Evolutionary conservation across 1,139 yeast species (phyloP).

Genomic region (Magnusiomyces ingens): DNA sequence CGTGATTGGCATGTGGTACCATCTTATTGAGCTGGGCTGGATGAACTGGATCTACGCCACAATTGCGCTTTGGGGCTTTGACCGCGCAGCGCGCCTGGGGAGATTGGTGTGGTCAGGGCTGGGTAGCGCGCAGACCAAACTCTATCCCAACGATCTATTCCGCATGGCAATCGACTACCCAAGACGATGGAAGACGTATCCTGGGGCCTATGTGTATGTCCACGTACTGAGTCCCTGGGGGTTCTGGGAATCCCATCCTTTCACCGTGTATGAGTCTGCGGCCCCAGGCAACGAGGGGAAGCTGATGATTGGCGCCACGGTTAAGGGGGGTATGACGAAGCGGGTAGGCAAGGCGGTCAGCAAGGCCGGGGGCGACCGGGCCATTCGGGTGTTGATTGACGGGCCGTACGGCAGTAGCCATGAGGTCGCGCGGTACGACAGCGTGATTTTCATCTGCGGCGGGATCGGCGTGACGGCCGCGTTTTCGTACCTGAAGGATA

Average conservation of each 20-base stretch:
- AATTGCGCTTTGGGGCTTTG: constrained; percentile 36
- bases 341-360: constrained; percentile 20
- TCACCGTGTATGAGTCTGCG: constrained; percentile 41
- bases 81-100: constrained; percentile 32
- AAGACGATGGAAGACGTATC: constrained; percentile 38
- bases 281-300: constrained; percentile 20
- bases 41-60: constrained; percentile 38
- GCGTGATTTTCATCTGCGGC: constrained; percentile 47
- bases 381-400: constrained; percentile 40
- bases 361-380: constrained; percentile 2
- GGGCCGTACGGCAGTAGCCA: constrained; percentile 52
- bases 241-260: constrained; percentile 62
- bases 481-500: constrained; percentile 25
- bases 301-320: constrained; percentile 32
- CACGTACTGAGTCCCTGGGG: constrained; percentile 47
- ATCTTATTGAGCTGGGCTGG: constrained; percentile 35
- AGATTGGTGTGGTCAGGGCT: constrained; percentile 38
- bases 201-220: constrained; percentile 55
- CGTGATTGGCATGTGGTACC: constrained; percentile 40
- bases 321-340: constrained; percentile 29
- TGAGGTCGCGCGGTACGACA: constrained; percentile 45
- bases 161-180: constrained; percentile 26
- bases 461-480: constrained; percentile 64
- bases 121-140: constrained; percentile 34
- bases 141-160: constrained; percentile 24